Base-by-base conservation (phyloP, 1,284 basidiomycete species). In the Puccinia coronata region DNA sequence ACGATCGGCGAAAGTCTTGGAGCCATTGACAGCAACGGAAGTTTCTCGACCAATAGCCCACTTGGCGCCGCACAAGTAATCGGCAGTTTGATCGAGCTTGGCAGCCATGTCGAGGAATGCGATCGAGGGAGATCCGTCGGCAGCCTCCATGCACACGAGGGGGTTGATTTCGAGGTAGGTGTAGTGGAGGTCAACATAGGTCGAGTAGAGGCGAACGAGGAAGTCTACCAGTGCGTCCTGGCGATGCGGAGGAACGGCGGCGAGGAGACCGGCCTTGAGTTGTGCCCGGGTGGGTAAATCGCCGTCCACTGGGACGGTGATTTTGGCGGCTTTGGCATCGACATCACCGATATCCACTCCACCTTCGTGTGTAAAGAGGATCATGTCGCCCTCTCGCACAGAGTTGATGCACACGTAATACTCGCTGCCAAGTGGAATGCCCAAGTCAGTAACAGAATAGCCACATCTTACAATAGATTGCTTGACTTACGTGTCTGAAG, bases 131-230 rank as follows among this genome's bases (percentile, higher is more conserved):
- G n/a, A n/a, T n/a, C 90, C 90, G 84, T 91, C 88, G 82, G 90
- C 92, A 82, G 90, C 91, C 87, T 97, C 95, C 84, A 98, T 92
- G 86, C 94, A 93, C 86, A 99, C 93, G 82, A 99, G 91, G 65
- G 97, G 97, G 90, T 99, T 99, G 88, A 99, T 99, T 88, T 99
- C 96, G 86, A 99, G 94, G 89, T 99, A 99, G 61, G 96, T 95
- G 87, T n/a, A n/a, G n/a, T n/a, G n/a, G n/a, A n/a, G n/a, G n/a
- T n/a, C n/a, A n/a, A n/a, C n/a, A n/a, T n/a, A n/a, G n/a, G n/a
- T n/a, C n/a, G n/a, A n/a, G n/a, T n/a, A n/a, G n/a, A n/a, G n/a
- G n/a, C n/a, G n/a, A n/a, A n/a, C n/a, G n/a, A n/a, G n/a, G n/a
- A n/a, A n/a, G n/a, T n/a, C n/a, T n/a, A n/a, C n/a, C n/a, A n/a